phyloP scores from a whole-genome alignment of 352 stramenopile species.

The Globisporangium cederbergense region DNA sequence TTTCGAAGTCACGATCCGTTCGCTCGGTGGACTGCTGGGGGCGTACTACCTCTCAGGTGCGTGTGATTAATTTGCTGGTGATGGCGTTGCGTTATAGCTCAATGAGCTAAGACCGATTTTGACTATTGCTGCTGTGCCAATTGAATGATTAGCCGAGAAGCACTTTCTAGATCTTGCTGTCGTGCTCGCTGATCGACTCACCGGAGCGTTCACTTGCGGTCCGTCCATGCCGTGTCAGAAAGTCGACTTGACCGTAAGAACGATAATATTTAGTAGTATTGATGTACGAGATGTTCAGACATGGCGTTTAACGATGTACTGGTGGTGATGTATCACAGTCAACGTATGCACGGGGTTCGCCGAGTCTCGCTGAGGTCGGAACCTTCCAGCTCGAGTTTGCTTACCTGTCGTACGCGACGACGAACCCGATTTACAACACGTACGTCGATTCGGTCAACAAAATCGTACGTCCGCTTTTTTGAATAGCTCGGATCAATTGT shows the following conservation, averaged over 20 bases:
- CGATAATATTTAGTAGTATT: too few relatives aligned
- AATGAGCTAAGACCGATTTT: background rate
- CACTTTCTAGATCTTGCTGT: conserved; percentile 44
- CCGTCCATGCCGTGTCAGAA: conserved; percentile 31
- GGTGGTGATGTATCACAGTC: background rate
- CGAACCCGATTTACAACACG: conserved; percentile 31
- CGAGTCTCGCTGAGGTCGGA: conserved; percentile 40
- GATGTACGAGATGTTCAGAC: background rate
- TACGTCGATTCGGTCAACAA: conserved; percentile 41
- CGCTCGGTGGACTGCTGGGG: conserved; percentile 50
- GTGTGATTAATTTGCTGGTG: background rate
- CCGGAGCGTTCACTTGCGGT: conserved; percentile 32
- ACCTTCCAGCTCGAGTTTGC: conserved; percentile 71
- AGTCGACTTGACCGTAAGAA: conserved; percentile 37
- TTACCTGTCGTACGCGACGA: conserved; percentile 39
- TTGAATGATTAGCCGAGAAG: conserved; percentile 20
- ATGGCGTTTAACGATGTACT: background rate
- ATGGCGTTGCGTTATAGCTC: background rate
- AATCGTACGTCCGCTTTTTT: conserved; percentile 20
- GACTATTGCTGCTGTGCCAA: background rate
- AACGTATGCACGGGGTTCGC: conserved; percentile 4
- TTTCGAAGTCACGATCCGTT: conserved; percentile 60
- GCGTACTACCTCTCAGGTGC: conserved; percentile 49
- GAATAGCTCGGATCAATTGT: too few relatives aligned
- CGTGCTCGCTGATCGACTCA: conserved; percentile 32